Percentiles rank a stretch among this genome's conserved stretches.
Conservation (phyloP, 2,329 filamentous ascomycete species). For the Didymella segeticola region DNA sequence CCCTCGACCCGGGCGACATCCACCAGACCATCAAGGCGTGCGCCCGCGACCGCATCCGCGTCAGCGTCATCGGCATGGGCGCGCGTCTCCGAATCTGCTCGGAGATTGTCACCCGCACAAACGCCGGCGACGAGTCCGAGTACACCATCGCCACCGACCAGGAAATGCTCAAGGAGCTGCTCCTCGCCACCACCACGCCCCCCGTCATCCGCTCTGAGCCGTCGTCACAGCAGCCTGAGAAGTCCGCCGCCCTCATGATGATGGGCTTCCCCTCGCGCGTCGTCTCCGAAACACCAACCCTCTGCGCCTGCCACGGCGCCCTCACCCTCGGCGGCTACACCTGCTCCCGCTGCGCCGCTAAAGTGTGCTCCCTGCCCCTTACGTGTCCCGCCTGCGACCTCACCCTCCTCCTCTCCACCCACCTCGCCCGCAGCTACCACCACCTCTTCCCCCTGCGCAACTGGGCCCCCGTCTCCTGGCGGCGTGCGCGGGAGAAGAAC, state of each 20-base stretch:
- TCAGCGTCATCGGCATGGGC: slow-evolving; percentile 87
- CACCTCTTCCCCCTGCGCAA: slow-evolving; percentile 67
- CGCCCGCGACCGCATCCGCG: slow-evolving; percentile 81
- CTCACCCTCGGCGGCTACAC: slow-evolving; percentile 84
- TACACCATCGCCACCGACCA: slow-evolving; percentile 90
- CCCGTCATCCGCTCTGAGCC: slow-evolving; percentile 74
- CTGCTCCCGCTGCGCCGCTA: slow-evolving; percentile 85
- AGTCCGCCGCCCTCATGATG: slow-evolving; percentile 73
- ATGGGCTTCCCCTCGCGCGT: slow-evolving; percentile 96
- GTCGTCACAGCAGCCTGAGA: slow-evolving; percentile 45
- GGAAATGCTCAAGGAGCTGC: slow-evolving; percentile 84
- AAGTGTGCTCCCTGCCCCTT: slow-evolving; percentile 87
- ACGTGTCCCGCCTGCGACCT: slow-evolving; percentile 92
- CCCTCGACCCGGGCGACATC: slow-evolving; percentile 93
- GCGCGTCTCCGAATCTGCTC: slow-evolving; percentile 92
- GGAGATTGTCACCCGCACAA: slow-evolving; percentile 87
- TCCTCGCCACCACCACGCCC: slow-evolving; percentile 87
- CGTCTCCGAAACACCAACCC: slow-evolving; percentile 72
- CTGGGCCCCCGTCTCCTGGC: slow-evolving; percentile 90
- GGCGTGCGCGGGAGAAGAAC: slow-evolving; percentile 61
- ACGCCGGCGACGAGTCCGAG: slow-evolving; percentile 74
- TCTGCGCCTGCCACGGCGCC: slow-evolving; percentile 90
- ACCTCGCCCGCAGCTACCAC: slow-evolving; percentile 49
- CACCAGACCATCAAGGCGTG: slow-evolving; percentile 85
- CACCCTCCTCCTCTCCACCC: slow-evolving; percentile 89